phyloP scores from a whole-genome alignment of 305 asterid genomes.

The Coffea humblotiana region DNA sequence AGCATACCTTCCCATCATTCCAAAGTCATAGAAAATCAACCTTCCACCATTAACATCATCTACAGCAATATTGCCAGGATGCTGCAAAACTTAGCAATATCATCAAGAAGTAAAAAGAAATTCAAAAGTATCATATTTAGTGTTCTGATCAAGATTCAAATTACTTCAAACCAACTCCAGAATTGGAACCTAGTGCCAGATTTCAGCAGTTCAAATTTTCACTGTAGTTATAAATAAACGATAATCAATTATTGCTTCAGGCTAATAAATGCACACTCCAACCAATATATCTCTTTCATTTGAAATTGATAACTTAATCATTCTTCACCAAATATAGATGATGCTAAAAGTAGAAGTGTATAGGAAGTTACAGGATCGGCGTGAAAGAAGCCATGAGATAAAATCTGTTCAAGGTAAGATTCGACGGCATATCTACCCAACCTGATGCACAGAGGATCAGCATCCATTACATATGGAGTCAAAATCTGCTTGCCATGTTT shows the following conservation, averaged over 20 bases:
- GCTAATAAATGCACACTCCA: neutral
- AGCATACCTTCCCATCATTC: constrained; percentile 97
- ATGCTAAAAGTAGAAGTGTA: neutral
- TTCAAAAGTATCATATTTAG: neutral
- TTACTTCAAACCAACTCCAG: neutral
- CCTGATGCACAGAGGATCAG: constrained; percentile 43
- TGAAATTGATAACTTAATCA: neutral
- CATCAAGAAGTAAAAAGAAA: constrained; percentile 4
- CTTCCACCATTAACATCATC: constrained; percentile 98
- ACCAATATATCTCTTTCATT: neutral
- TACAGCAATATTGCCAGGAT: constrained; percentile 98
- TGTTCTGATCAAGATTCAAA: constrained; percentile 2
- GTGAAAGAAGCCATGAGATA: constrained; percentile 96
- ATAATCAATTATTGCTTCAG: neutral
- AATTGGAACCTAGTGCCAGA: neutral
- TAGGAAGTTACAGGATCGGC: constrained; percentile 83
- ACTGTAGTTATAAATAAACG: neutral
- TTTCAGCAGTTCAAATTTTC: neutral
- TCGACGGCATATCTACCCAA: constrained; percentile 94
- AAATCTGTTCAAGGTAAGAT: constrained; percentile 93
- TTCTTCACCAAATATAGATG: neutral
- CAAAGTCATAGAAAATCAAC: constrained; percentile 91
- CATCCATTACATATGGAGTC: constrained; percentile 9
- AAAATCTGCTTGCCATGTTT: constrained; percentile 10
- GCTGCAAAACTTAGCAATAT: constrained; percentile 48